Evolutionary conservation across 2,329 filamentous ascomycete genomes (phyloP).

Genomic region (Epichloe typhina): DNA sequence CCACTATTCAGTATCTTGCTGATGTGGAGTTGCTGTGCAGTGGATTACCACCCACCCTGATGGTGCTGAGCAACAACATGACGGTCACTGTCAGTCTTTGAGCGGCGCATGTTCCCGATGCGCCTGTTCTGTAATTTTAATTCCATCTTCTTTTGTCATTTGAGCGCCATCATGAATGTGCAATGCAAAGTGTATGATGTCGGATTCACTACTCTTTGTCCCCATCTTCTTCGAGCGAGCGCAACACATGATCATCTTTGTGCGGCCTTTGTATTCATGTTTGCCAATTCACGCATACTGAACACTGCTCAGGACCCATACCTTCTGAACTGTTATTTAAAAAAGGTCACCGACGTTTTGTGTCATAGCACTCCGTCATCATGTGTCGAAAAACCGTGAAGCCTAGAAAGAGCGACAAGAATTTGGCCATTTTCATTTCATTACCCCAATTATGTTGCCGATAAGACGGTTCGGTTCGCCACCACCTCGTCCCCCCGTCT

Average conservation of each 20-base stretch:
- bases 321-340: background rate
- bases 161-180: too few relatives aligned
- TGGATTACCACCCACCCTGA: constrained; percentile 58
- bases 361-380: background rate
- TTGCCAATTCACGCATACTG: background rate
- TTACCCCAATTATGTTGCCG: background rate
- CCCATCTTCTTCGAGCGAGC: background rate
- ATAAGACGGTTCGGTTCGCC: background rate
- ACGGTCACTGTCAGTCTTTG: constrained; percentile 68
- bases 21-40: constrained; percentile 69
- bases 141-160: too few relatives aligned
- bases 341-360: too few relatives aligned
- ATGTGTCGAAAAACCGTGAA: background rate
- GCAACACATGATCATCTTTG: background rate
- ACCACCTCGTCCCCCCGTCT: background rate
- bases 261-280: background rate
- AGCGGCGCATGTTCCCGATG: background rate
- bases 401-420: background rate
- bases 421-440: background rate
- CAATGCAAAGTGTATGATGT: background rate
- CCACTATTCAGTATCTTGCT: constrained; percentile 61
- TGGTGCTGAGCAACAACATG: constrained; percentile 83
- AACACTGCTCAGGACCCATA: background rate
- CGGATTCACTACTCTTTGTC: background rate
- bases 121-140: background rate